Percentiles rank a stretch among this genome's conserved stretches.
Conservation (phyloP, 306 rosid species). For the Trifolium repens region DNA sequence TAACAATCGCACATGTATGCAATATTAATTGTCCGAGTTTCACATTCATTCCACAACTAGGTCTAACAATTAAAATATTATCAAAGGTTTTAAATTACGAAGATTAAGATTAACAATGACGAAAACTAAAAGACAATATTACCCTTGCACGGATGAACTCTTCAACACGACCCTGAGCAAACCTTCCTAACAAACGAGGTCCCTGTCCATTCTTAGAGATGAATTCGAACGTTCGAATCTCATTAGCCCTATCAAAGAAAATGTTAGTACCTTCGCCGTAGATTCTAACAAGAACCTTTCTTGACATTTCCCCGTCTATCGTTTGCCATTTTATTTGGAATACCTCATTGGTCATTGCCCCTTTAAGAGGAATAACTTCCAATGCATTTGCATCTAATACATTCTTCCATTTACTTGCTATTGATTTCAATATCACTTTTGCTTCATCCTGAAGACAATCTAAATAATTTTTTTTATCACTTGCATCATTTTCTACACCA, state of each 20-base stretch:
- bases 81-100: neutral
- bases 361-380: constrained; percentile 74
- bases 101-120: neutral
- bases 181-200: constrained; percentile 76
- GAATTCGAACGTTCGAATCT: constrained; percentile 63
- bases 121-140: constrained; percentile 26
- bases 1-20: neutral
- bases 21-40: too few relatives aligned
- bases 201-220: constrained; percentile 82
- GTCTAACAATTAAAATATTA: neutral
- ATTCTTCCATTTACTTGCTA: constrained; percentile 77
- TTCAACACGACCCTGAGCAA: constrained; percentile 76
- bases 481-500: constrained; percentile 40
- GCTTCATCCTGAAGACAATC: constrained; percentile 66
- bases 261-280: constrained; percentile 78
- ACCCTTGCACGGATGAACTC: constrained; percentile 88
- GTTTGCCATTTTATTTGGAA: constrained; percentile 86
- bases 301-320: constrained; percentile 51
- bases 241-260: constrained; percentile 71
- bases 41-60: neutral
- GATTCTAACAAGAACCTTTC: constrained; percentile 73
- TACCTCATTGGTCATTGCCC: constrained; percentile 87
- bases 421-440: constrained; percentile 53
- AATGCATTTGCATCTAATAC: constrained; percentile 57
- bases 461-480: constrained; percentile 10